A percentile compares a stretch with the other conserved stretches of the same genome.
Conservation (phyloP, 371 early-diverging fungal species). For the Mortierella sp. region DNA sequence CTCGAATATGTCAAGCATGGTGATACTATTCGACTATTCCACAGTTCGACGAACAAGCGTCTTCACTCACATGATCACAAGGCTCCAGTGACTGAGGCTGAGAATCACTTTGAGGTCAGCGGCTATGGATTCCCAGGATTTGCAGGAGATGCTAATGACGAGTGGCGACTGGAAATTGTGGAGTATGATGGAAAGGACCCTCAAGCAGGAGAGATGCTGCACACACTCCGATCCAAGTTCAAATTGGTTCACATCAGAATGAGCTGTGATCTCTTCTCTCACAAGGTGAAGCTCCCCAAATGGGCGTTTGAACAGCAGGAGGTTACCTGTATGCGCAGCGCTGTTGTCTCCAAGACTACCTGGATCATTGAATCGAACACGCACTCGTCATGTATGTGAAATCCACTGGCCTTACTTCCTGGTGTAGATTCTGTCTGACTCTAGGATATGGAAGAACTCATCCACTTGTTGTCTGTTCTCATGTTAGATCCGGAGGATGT, state of each 20-base stretch:
- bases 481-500: constrained; percentile 61
- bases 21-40: constrained; percentile 81
- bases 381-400: constrained; percentile 57
- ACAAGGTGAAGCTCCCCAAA: constrained; percentile 84
- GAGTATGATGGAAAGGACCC: constrained; percentile 63
- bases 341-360: constrained; percentile 67
- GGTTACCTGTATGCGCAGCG: constrained; percentile 85
- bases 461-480: not conserved
- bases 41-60: constrained; percentile 72
- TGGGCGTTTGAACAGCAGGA: constrained; percentile 98
- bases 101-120: constrained; percentile 90
- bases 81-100: constrained; percentile 84
- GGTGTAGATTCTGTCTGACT: too few relatives aligned
- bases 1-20: constrained; percentile 64
- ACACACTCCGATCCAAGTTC: constrained; percentile 73
- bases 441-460: too few relatives aligned
- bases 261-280: constrained; percentile 83
- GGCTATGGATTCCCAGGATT: constrained; percentile 66
- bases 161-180: constrained; percentile 79
- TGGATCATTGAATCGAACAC: constrained; percentile 72
- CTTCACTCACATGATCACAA: constrained; percentile 91
- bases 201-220: constrained; percentile 60
- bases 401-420: too few relatives aligned
- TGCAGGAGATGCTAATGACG: constrained; percentile 72
- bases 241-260: constrained; percentile 77